Conservation (phyloP, 2,329 filamentous ascomycete species). For the Xylariaceae sp. region DNA sequence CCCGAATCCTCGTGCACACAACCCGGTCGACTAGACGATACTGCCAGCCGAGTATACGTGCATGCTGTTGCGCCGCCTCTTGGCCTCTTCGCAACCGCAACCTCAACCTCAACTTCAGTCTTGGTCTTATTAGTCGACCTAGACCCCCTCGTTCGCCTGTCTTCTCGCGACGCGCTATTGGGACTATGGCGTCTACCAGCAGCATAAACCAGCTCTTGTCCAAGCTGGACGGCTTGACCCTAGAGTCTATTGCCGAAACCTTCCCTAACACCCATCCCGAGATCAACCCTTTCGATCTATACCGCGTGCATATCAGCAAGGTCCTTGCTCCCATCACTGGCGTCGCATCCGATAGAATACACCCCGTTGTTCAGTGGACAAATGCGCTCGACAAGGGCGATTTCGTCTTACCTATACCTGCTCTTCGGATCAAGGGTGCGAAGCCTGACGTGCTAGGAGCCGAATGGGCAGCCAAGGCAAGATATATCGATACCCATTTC, state of each 20-base stretch:
- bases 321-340: slow-evolving; percentile 70
- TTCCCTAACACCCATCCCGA: slow-evolving; percentile 66
- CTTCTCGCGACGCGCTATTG: slow-evolving; percentile 10
- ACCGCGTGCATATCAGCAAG: slow-evolving; percentile 74
- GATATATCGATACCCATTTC: slow-evolving; percentile 4
- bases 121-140: background rate
- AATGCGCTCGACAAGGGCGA: slow-evolving; percentile 81
- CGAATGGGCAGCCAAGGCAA: slow-evolving; percentile 65
- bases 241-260: slow-evolving; percentile 32
- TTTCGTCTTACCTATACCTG: slow-evolving; percentile 75
- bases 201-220: slow-evolving; percentile 13
- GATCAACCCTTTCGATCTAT: slow-evolving; percentile 77
- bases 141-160: background rate
- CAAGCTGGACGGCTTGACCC: slow-evolving; percentile 16
- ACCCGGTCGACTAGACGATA: background rate
- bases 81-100: background rate
- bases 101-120: background rate
- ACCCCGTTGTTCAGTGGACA: slow-evolving; percentile 78
- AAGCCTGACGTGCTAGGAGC: slow-evolving; percentile 65
- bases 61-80: background rate
- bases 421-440: slow-evolving; percentile 74
- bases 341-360: slow-evolving; percentile 71
- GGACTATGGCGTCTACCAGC: slow-evolving; percentile 15
- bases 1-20: slow-evolving; percentile 1
- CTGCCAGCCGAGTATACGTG: background rate